Conservation (phyloP, 352 stramenopile genomes). For the Phytopythium vexans region DNA sequence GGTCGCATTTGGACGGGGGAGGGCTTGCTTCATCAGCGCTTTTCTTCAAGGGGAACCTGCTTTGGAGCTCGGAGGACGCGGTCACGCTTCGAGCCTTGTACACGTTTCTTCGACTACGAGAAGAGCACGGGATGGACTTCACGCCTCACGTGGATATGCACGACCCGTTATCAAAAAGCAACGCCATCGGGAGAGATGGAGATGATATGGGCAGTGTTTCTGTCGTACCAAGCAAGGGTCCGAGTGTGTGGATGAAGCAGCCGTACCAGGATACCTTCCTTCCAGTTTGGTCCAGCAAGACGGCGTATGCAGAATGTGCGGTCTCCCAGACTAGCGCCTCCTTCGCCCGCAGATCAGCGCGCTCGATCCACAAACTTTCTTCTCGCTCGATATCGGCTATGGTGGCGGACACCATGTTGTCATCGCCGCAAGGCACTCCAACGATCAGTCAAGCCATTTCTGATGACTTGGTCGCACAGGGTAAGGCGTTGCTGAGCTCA, state of each 20-base stretch:
- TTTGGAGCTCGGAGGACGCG: conserved; percentile 44
- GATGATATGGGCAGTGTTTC: not conserved
- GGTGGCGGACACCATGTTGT: conserved; percentile 17
- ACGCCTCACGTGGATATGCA: not conserved
- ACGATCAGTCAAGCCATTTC: too few species aligned
- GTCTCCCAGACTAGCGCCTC: conserved; percentile 20
- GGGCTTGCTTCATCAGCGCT: conserved; percentile 21
- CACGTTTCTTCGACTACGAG: conserved; percentile 44
- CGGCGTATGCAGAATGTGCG: conserved; percentile 52
- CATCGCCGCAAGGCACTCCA: conserved; percentile 2
- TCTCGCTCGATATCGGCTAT: conserved; percentile 36
- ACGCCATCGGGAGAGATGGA: not conserved
- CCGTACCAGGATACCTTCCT: conserved; percentile 61
- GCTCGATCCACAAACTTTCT: conserved; percentile 53
- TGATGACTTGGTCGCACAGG: not conserved
- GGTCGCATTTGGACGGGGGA: conserved; percentile 14
- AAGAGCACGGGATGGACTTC: conserved; percentile 49
- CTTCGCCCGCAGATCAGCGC: conserved; percentile 23
- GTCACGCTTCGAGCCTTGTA: conserved; percentile 32
- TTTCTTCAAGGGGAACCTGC: conserved; percentile 53
- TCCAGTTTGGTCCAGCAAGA: conserved; percentile 62
- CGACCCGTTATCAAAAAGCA: not conserved
- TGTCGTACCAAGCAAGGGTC: not conserved
- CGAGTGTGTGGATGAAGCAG: conserved; percentile 37
- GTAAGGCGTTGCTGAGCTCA: conserved; percentile 1